Base-by-base conservation (phyloP, 371 early-diverging fungal species). In the Mortierella polycephala region DNA sequence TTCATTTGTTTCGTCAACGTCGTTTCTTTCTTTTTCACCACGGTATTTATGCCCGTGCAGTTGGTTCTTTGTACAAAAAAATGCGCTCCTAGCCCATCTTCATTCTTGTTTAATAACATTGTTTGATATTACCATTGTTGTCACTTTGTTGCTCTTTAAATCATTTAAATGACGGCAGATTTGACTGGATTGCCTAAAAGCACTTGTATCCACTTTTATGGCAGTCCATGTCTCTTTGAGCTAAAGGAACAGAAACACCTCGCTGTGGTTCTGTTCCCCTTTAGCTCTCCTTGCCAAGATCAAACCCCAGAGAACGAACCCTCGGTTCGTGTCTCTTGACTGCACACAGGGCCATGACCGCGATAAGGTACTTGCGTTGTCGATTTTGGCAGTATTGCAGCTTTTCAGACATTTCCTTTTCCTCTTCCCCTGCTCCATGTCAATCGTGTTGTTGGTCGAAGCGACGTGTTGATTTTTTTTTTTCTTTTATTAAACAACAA, bases 341-440 rank as follows among this genome's bases (percentile, higher is more conserved):
- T 69, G 69, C 62, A 69, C 69, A 65, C 69, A 69, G 75, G 75
- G 75, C 75, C 75, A 66, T 60, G 57, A 61, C 70, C 60, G 75
- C 75, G 75, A 30, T 62, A 57, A 75, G 75, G 75, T 44, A 64
- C 75, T 75, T 75, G 75, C 75, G 66, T 46, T 41, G 59, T 50
- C 46, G 63, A 50, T 56, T 20, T 7, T 18, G 74, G 74, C 74
- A 74, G 74, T 74, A 74, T 74, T 74, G 68, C 64, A 67, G 67
- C 45, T 57, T 67, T 64, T 68, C 51, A 73, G 60, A 68, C 60
- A 42, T 42, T 14, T 42, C 42, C 51, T n/a, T 21, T 23, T 23
- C 20, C 20, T 16, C 11, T 18, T 21, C 20, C 58, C 4, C 30
- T 30, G 30, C 30, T 30, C 30, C 30, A 30, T 30, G 30, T 30